Conservation (phyloP, 139 green algal genomes). For the Tetradesmus lagerheimii region DNA sequence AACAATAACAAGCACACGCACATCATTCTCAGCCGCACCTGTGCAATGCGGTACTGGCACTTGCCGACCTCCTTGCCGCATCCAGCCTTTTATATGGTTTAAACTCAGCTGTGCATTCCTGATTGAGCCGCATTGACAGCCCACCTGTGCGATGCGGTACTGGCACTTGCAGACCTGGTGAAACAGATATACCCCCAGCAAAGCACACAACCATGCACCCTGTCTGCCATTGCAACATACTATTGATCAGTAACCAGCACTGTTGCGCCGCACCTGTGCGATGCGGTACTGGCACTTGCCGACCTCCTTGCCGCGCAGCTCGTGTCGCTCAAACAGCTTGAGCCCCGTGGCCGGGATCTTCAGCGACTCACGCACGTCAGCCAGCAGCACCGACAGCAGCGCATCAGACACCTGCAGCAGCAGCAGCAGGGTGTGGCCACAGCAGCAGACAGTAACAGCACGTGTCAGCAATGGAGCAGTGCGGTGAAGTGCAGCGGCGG, state of each 20-base stretch:
- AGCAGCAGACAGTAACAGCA: neutral
- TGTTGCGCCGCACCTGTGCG: too few relatives aligned
- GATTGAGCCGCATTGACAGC: too few relatives aligned
- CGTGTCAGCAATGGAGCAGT: neutral
- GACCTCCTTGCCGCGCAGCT: slow-evolving; percentile 64
- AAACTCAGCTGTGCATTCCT: too few relatives aligned
- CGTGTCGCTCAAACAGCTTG: slow-evolving; percentile 95
- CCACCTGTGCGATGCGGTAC: slow-evolving; percentile 66
- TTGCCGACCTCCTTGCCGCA: slow-evolving; percentile 43
- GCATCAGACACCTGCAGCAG: slow-evolving; percentile 40
- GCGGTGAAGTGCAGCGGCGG: neutral
- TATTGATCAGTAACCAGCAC: too few relatives aligned
- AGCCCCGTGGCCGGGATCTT: slow-evolving; percentile 85
- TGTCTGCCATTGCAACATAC: too few relatives aligned
- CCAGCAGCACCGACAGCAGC: slow-evolving; percentile 74
- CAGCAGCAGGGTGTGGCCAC: neutral
- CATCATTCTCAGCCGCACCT: neutral
- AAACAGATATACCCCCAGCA: too few relatives aligned
- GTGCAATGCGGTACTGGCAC: slow-evolving; percentile 74
- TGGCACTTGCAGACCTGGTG: slow-evolving; percentile 57
- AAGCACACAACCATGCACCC: too few relatives aligned
- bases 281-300: slow-evolving; percentile 78
- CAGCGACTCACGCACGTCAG: slow-evolving; percentile 79
- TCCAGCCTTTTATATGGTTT: too few relatives aligned
- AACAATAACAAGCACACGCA: too few relatives aligned